Conservation (phyloP, 306 rosid genomes). For the Vigna reflexopilosa region DNA sequence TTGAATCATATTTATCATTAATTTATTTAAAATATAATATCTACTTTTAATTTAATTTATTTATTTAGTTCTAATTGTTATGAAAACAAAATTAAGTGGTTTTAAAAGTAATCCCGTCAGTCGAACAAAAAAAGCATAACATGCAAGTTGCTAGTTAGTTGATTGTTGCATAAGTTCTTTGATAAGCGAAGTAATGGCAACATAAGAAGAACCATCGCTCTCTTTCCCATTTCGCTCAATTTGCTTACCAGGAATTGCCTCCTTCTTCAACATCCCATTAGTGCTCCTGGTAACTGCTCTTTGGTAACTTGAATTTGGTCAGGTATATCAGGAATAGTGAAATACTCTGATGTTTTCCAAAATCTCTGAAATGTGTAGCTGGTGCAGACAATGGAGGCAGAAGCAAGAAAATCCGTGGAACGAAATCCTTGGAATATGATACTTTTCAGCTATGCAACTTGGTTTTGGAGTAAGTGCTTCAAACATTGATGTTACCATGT, state of each 20-base stretch:
- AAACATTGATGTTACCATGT: constrained; percentile 53
- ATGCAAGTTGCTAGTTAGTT: no score
- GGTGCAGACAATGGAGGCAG: constrained; percentile 34
- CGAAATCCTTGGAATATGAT: constrained; percentile 62
- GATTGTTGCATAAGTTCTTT: constrained; percentile 49
- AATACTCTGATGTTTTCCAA: constrained; percentile 44
- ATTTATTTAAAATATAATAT: no score
- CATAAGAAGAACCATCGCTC: constrained; percentile 49
- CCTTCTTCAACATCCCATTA: constrained; percentile 43
- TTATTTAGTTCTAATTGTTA: no score
- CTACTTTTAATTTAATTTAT: no score
- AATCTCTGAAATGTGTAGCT: constrained; percentile 24
- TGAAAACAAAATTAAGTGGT: no score
- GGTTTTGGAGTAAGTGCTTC: constrained; percentile 49
- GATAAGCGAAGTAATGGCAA: constrained; percentile 41
- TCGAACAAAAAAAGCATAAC: no score
- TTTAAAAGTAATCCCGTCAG: no score
- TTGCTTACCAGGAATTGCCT: no score
- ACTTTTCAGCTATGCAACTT: constrained; percentile 56
- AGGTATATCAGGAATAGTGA: constrained; percentile 49
- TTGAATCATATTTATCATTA: no score
- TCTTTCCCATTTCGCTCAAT: no score
- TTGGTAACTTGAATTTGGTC: constrained; percentile 47
- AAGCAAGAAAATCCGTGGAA: constrained; percentile 55
- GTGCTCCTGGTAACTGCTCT: neutral